These are phyloP conservation scores for Populus pruinosa DNA, from an alignment of 345 rosid species.

Conservation along the genomic window DNA sequence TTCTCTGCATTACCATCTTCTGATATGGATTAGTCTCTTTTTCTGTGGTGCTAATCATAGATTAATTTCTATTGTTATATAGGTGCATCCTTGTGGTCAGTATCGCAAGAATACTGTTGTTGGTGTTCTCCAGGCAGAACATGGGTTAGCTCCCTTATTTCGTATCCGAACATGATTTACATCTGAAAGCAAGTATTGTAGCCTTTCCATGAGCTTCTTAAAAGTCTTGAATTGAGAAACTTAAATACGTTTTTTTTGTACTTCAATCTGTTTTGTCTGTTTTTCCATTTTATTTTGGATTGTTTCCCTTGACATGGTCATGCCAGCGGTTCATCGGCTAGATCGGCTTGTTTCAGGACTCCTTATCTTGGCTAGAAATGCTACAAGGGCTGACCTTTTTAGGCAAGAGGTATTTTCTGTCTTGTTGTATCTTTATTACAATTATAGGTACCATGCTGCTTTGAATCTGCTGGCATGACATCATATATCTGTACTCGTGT, in stretches of 20 bases:
- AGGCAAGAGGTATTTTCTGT: slow-evolving; percentile 64
- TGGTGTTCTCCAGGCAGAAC: slow-evolving; percentile 93
- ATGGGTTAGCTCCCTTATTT: slow-evolving; percentile 67
- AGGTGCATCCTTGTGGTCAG: slow-evolving; percentile 98
- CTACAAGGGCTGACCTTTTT: slow-evolving; percentile 72
- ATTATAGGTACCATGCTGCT: not conserved
- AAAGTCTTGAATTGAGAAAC: not conserved
- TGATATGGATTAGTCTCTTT: slow-evolving; percentile 1
- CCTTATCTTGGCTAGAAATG: slow-evolving; percentile 84
- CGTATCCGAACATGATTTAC: slow-evolving; percentile 55
- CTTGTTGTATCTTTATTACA: not conserved
- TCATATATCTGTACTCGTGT: not conserved
- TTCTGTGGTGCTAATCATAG: not conserved
- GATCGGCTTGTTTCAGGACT: slow-evolving; percentile 92
- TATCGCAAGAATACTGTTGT: slow-evolving; percentile 93
- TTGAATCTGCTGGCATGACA: not conserved
- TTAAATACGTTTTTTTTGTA: not conserved
- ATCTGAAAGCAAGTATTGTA: slow-evolving; percentile 2
- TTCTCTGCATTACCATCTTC: not conserved
- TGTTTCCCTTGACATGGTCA: slow-evolving; percentile 38
- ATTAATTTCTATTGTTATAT: slow-evolving; percentile 7
- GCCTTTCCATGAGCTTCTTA: not conserved
- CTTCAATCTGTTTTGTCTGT: not conserved
- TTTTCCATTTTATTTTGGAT: slow-evolving; percentile 1
- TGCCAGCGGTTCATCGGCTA: slow-evolving; percentile 67